A percentile compares a stretch with the other conserved stretches of the same genome.
Conservation (phyloP, 2,329 filamentous ascomycete genomes). For the Botrytis deweyae region DNA sequence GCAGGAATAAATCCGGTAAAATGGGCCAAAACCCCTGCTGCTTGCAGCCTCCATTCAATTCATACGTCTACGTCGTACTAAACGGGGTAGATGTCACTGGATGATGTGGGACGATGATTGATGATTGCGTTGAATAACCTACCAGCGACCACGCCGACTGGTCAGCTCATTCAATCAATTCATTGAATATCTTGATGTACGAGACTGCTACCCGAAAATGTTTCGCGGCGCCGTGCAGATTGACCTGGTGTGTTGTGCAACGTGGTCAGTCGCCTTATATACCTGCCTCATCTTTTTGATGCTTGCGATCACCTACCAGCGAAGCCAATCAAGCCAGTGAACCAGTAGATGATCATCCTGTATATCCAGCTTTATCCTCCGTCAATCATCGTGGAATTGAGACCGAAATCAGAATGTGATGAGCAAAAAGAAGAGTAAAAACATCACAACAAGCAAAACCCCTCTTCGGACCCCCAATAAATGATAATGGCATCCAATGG, state of each 20-base stretch:
- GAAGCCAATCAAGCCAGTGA: background rate
- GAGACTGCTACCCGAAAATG: slow-evolving; percentile 20
- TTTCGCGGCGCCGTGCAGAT: slow-evolving; percentile 29
- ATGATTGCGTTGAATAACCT: background rate
- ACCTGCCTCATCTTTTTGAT: slow-evolving; percentile 30
- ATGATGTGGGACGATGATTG: slow-evolving; percentile 9
- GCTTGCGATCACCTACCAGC: background rate
- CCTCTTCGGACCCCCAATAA: background rate
- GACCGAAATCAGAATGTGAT: background rate
- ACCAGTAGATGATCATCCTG: background rate
- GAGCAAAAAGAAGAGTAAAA: background rate
- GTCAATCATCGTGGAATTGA: background rate
- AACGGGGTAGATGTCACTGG: background rate
- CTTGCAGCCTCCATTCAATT: slow-evolving; percentile 5
- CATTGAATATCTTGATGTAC: background rate
- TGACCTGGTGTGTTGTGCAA: slow-evolving; percentile 30
- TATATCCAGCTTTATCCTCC: background rate
- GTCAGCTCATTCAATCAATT: background rate
- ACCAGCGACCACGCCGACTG: background rate
- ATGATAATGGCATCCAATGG: background rate
- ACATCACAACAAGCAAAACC: background rate
- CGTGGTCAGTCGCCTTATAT: slow-evolving; percentile 39
- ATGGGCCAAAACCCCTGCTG: slow-evolving; percentile 8
- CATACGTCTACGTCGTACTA: background rate
- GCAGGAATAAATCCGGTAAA: slow-evolving; percentile 17